Percentiles rank a stretch among this genome's conserved stretches.
Conservation (phyloP, 2,329 filamentous ascomycete species). For the Botrytis elliptica region DNA sequence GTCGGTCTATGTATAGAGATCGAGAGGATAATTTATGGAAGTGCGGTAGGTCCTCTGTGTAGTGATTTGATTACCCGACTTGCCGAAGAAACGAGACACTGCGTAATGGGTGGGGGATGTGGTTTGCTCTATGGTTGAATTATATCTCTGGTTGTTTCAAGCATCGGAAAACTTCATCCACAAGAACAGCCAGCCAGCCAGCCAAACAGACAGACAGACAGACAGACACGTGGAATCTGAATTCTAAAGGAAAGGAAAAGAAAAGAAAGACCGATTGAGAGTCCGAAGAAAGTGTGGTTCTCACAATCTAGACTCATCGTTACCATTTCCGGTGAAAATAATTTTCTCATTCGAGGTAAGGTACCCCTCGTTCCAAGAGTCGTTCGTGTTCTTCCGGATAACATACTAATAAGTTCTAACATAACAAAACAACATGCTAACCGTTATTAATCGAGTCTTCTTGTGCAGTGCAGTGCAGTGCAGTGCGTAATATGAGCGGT, state of each 20-base stretch:
- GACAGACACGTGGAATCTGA: background rate
- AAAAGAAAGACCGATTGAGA: constrained; percentile 14
- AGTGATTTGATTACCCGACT: background rate
- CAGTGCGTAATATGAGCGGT: constrained; percentile 15
- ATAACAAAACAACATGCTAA: background rate
- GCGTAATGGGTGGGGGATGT: background rate
- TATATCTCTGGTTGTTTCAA: background rate
- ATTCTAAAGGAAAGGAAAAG: background rate
- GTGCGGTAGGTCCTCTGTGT: background rate
- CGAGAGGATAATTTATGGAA: background rate
- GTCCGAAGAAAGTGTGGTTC: constrained; percentile 14
- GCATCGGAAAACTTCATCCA: background rate
- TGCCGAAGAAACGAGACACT: background rate
- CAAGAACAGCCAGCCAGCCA: background rate
- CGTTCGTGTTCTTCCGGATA: background rate
- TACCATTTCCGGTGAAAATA: background rate
- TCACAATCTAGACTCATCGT: constrained; percentile 14
- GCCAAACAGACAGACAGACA: no score
- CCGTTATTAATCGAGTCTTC: background rate
- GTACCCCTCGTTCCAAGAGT: background rate
- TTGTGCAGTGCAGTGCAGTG: background rate
- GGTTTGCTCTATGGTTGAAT: background rate
- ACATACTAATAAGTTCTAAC: no score
- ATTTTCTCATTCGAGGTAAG: constrained; percentile 1
- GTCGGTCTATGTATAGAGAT: background rate